Percentiles rank a stretch among this genome's conserved stretches.
phyloP scores from a whole-genome alignment of 1,139 yeast genomes.

The Pichia sp. region DNA sequence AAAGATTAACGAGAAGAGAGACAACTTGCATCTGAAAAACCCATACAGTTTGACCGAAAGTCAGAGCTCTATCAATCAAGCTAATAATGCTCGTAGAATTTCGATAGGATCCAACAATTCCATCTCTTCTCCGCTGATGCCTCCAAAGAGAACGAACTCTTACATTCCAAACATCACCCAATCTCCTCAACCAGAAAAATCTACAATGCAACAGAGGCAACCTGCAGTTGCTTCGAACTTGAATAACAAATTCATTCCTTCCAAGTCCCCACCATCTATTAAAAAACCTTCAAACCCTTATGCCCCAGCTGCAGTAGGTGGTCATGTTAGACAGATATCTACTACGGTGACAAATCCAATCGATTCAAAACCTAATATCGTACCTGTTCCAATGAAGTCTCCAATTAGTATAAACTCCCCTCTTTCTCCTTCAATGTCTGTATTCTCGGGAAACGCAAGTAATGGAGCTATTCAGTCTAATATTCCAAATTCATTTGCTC shows the following conservation, averaged over 20 bases:
- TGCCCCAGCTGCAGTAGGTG: slow-evolving; percentile 31
- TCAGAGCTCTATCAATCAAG: background rate
- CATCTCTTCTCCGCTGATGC: background rate
- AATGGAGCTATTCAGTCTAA: background rate
- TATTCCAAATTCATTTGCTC: background rate
- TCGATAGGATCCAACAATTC: background rate
- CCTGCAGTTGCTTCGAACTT: background rate
- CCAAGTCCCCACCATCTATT: slow-evolving; percentile 5
- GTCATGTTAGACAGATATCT: slow-evolving; percentile 28
- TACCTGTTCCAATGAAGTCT: slow-evolving; percentile 29
- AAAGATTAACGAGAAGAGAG: background rate
- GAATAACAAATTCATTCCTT: background rate
- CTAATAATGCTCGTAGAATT: background rate
- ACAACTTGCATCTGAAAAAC: slow-evolving; percentile 19
- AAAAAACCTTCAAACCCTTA: slow-evolving; percentile 27
- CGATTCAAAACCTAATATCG: slow-evolving; percentile 23
- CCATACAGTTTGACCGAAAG: slow-evolving; percentile 20
- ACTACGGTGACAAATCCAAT: slow-evolving; percentile 16
- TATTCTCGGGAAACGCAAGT: background rate
- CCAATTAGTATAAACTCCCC: slow-evolving; percentile 13
- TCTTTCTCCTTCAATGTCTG: background rate
- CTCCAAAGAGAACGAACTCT: slow-evolving; percentile 12
- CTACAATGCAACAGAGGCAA: background rate
- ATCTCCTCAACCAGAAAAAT: background rate
- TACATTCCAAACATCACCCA: slow-evolving; percentile 18